Evolutionary conservation across 1,139 yeast species (phyloP).

Genomic region (Sugiyamaella neomexicana): DNA sequence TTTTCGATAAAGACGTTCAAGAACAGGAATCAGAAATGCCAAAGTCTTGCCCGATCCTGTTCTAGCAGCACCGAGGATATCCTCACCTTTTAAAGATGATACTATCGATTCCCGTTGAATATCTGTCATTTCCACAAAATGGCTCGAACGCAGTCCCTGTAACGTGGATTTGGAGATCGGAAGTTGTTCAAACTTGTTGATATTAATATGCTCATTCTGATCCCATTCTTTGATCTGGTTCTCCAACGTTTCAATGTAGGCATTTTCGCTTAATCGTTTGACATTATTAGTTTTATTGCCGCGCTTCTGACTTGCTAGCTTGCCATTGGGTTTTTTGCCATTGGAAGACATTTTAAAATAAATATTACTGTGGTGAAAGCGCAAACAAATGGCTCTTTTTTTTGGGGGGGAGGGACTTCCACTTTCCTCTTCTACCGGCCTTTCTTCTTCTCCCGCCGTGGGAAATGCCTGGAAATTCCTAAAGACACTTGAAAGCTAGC

Average conservation of each 20-base stretch:
- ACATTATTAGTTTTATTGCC: slow-evolving; percentile 17
- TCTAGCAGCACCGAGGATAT: slow-evolving; percentile 87
- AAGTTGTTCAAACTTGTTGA: slow-evolving; percentile 50
- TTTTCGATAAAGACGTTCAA: slow-evolving; percentile 69
- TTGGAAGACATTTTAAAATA: slow-evolving; percentile 4
- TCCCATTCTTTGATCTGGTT: slow-evolving; percentile 29
- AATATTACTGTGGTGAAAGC: neutral
- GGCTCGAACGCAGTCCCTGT: slow-evolving; percentile 67
- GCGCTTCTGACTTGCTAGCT: neutral
- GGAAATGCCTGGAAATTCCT: neutral
- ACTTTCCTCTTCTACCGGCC: neutral
- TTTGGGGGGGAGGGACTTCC: too few species aligned
- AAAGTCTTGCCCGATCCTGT: slow-evolving; percentile 97
- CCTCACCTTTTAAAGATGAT: slow-evolving; percentile 73
- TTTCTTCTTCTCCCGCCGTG: neutral
- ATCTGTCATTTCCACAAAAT: slow-evolving; percentile 74
- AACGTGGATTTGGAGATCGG: slow-evolving; percentile 70
- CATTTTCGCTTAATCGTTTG: slow-evolving; percentile 27
- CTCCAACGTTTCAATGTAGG: slow-evolving; percentile 36
- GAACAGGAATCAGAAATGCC: slow-evolving; percentile 83
- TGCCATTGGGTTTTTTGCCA: neutral
- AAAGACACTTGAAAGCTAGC: slow-evolving; percentile 1
- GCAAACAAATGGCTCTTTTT: too few species aligned
- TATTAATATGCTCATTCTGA: slow-evolving; percentile 21
- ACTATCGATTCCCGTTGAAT: slow-evolving; percentile 83